Evolutionary conservation across 371 early-diverging fungal species (phyloP), one percentile per base, ranked within the genome.

Genomic region (Rhizopus microsporus): DNA sequence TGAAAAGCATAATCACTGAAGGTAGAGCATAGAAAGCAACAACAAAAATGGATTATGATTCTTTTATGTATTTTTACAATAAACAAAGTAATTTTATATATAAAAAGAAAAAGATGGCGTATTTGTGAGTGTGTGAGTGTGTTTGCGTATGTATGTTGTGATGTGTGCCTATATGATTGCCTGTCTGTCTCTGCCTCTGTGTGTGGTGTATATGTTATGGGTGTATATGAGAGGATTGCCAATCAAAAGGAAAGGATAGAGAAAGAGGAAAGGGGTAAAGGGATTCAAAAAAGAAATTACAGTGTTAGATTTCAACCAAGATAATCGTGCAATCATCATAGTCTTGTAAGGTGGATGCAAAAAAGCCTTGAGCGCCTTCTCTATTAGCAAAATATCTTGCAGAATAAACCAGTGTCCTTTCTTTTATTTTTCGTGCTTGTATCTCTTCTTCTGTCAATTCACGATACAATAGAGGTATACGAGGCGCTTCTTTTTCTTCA

Each of bases 251-350:
- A 34, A 54, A 45, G 37, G 34, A 8, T 1, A 1, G 17, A n/a
- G 29, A 37, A 2, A 51, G 17, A 17, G 35, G 34, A 35, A 31
- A 32, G 7, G 16, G n/a, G 16, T 13, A 31, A 43, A 43, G n/a
- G 4, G 5, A 10, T 43, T 15, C 15, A 43, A n/a, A 10, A 29
- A 51, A 51, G 15, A 51, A 17, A 51, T 23, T 23, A 23, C 23
- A 12, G 35, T 13, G 10, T 57, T 64, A 78, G 39, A 78, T 75
- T 54, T 78, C 78, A 39, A 77, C 68, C 17, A 80, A 70, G 39
- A 80, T 60, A 53, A 80, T 71, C 10, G 80, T 80, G 59, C 80
- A 80, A 60, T 80, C 80, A 56, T 80, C 80, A 59, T 80, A 80
- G 55, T 77, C 80, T 53, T 80, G 80, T 51, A 80, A 57, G 2